These are phyloP conservation scores for Arabidopsis arenosa DNA, from an alignment of 345 rosid genomes.

Conservation along the genomic window DNA sequence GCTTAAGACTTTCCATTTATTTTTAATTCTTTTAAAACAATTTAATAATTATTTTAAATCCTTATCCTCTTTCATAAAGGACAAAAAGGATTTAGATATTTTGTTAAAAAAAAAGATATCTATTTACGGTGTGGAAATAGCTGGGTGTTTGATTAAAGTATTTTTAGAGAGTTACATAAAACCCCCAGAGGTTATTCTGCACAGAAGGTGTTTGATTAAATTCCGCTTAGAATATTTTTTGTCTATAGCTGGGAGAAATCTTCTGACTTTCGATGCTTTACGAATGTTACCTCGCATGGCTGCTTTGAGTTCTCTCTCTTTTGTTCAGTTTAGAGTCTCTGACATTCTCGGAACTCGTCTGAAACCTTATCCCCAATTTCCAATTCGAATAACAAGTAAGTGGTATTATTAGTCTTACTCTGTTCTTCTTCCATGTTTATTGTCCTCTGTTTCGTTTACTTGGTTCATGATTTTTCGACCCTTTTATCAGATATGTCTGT, in stretches of 20 bases:
- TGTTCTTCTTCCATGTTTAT: neutral
- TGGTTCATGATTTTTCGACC: neutral
- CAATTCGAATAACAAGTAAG: constrained; percentile 37
- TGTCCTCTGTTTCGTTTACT: neutral
- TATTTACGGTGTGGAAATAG: neutral
- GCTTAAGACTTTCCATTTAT: neutral
- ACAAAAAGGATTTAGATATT: neutral
- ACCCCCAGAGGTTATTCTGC: constrained; percentile 4
- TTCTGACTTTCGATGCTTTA: constrained; percentile 29
- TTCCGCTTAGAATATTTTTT: constrained; percentile 15
- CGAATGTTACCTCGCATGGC: constrained; percentile 34
- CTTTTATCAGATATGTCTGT: constrained; percentile 13
- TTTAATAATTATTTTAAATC: neutral
- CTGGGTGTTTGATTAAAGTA: no score
- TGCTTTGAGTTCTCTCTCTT: constrained; percentile 28
- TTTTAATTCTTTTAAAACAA: neutral
- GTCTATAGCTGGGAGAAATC: neutral
- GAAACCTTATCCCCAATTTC: constrained; percentile 18
- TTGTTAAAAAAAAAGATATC: neutral
- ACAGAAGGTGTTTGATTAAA: constrained; percentile 44
- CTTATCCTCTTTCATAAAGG: constrained; percentile 38
- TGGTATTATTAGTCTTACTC: neutral
- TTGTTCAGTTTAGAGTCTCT: constrained; percentile 26
- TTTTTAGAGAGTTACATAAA: neutral
- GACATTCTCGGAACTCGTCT: constrained; percentile 37